Evolutionary conservation across 23 red algal genomes (phyloP).

Genomic region (Gracilariopsis chorda): DNA sequence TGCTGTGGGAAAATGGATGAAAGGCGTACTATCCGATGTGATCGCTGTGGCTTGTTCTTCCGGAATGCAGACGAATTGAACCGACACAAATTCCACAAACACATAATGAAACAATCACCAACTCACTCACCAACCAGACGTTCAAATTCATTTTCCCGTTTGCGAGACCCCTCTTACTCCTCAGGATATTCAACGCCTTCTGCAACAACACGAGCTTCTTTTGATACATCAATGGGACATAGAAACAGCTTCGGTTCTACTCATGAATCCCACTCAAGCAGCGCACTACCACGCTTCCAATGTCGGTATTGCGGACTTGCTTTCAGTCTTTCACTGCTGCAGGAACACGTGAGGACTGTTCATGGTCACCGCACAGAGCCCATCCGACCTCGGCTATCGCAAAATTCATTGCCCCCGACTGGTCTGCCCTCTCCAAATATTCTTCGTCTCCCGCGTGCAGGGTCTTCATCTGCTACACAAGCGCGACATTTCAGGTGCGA

Average conservation of each 20-base stretch:
- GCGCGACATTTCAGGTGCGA: too few relatives aligned
- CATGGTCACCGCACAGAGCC: background rate
- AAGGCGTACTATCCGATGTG: background rate
- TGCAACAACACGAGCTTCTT: background rate
- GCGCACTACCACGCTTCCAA: background rate
- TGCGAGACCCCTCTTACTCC: background rate
- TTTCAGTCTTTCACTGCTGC: background rate
- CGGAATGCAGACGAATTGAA: background rate
- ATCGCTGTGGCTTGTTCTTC: background rate
- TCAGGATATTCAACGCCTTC: too few relatives aligned
- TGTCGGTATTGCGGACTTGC: background rate
- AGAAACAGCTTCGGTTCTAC: too few relatives aligned
- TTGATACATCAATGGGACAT: background rate
- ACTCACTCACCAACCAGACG: background rate
- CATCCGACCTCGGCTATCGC: too few relatives aligned
- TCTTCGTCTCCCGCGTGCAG: too few relatives aligned
- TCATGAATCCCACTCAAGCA: background rate
- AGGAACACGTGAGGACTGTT: background rate
- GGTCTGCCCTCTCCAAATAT: too few relatives aligned
- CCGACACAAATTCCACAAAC: slow-evolving; percentile 9
- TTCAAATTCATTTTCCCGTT: background rate
- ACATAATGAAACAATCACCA: background rate
- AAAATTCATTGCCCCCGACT: too few relatives aligned
- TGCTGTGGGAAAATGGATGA: too few relatives aligned
- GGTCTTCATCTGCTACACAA: too few relatives aligned